Evolutionary conservation across 306 rosid genomes (phyloP).

Genomic region (Corylus heterophylla): DNA sequence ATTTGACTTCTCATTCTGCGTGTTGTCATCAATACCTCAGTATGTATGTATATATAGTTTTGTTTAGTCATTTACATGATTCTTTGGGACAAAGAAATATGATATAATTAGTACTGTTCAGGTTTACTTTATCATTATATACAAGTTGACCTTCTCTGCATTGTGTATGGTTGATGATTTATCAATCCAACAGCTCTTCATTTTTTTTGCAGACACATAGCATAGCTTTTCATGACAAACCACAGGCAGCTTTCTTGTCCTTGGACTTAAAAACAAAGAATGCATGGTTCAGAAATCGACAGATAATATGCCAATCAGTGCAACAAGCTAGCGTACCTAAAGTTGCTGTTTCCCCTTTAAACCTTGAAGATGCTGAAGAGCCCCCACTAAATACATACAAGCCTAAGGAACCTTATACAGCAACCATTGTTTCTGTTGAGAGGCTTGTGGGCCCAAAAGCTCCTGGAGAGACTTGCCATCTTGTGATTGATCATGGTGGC

Average conservation of each 20-base stretch:
- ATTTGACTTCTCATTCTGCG: not conserved
- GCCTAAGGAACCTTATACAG: conserved; percentile 89
- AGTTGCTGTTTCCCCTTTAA: conserved; percentile 66
- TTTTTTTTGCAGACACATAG: conserved; percentile 50
- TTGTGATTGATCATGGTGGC: conserved; percentile 93
- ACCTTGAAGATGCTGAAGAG: conserved; percentile 66
- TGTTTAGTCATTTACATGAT: not conserved
- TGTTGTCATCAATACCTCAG: not conserved
- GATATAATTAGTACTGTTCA: not conserved
- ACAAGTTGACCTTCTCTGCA: conserved; percentile 18
- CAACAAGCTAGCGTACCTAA: conserved; percentile 78
- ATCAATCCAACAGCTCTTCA: conserved; percentile 19
- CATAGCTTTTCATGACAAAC: conserved; percentile 53
- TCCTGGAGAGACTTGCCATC: conserved; percentile 97
- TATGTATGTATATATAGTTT: not conserved
- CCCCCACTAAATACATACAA: conserved; percentile 83
- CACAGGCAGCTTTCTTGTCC: conserved; percentile 51
- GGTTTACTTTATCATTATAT: conserved; percentile 10
- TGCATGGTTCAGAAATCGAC: conserved; percentile 35
- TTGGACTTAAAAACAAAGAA: conserved; percentile 55
- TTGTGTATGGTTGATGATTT: conserved; percentile 14
- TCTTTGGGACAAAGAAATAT: conserved; percentile 1
- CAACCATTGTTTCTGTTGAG: conserved; percentile 92
- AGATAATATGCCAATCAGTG: conserved; percentile 75
- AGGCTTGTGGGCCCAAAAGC: conserved; percentile 91